Conservation (phyloP, 2,329 filamentous ascomycete species). For the Penicillium digitatum region DNA sequence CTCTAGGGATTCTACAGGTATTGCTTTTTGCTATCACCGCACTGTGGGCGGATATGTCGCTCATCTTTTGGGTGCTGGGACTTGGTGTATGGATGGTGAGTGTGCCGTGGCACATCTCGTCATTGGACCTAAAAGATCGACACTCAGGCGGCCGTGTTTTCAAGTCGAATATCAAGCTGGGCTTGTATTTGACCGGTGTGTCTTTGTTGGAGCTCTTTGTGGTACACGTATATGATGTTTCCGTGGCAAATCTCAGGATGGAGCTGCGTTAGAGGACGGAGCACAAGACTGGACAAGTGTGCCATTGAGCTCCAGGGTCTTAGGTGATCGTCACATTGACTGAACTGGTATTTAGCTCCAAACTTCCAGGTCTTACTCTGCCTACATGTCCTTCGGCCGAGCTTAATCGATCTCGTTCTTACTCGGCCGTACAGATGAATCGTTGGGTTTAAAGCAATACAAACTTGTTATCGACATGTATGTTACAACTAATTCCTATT, state of each 20-base stretch:
- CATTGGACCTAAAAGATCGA: not conserved
- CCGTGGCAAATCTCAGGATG: not conserved
- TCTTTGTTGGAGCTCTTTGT: not conserved
- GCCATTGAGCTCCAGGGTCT: not conserved
- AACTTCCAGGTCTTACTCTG: not conserved
- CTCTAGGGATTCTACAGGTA: not conserved
- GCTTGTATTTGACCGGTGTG: not conserved
- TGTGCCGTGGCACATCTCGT: not conserved
- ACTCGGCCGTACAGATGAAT: not conserved
- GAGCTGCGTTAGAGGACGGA: not conserved
- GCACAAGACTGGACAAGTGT: not conserved
- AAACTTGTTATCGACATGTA: not conserved
- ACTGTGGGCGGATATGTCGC: not conserved
- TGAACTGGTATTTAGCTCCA: not conserved
- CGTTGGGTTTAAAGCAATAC: not conserved
- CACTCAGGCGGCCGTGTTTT: not conserved
- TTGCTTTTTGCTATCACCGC: not conserved
- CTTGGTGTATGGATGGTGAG: not conserved
- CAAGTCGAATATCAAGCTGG: not conserved
- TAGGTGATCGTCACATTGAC: not conserved
- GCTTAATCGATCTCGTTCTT: not conserved
- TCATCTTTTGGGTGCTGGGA: not conserved
- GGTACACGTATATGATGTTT: not conserved
- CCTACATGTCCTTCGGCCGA: not conserved
- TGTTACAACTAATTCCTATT: not conserved